These are phyloP conservation scores for Tricholoma terreum DNA, from an alignment of 768 basidiomycete genomes.

Conservation along the genomic window DNA sequence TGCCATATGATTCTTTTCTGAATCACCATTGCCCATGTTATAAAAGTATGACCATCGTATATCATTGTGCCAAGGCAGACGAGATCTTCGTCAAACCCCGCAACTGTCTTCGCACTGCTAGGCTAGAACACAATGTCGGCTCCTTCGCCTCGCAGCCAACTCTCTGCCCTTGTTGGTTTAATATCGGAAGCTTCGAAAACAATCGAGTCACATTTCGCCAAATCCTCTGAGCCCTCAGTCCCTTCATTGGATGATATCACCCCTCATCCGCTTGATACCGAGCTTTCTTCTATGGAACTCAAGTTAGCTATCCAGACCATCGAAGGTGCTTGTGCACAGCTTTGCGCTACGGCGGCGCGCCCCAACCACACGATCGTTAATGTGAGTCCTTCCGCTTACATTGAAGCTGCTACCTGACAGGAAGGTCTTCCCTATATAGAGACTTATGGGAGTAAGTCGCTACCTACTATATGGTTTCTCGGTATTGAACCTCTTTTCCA, in stretches of 20 bases:
- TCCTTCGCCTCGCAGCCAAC: not conserved
- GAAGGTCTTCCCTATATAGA: not conserved
- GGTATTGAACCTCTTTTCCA: conserved; percentile 2
- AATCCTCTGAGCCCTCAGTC: conserved; percentile 8
- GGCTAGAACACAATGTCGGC: not conserved
- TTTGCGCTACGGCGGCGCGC: conserved; percentile 27
- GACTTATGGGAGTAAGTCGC: not conserved
- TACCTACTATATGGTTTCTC: not conserved
- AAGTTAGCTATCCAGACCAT: conserved; percentile 29
- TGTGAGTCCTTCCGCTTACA: conserved; percentile 16
- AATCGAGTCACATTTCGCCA: conserved; percentile 14
- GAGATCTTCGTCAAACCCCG: no score
- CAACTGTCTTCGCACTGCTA: no score
- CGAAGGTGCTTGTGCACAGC: conserved; percentile 34
- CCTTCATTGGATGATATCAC: conserved; percentile 34
- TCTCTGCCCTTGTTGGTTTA: conserved; percentile 18
- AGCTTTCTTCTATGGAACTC: conserved; percentile 20
- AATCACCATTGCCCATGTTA: no score
- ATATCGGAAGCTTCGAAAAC: conserved; percentile 17
- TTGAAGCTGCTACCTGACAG: not conserved
- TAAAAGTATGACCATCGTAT: no score
- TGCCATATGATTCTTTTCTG: no score
- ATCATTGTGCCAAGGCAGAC: no score
- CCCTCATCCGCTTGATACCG: conserved; percentile 33
- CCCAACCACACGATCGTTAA: conserved; percentile 31